These are phyloP conservation scores for Diphasiastrum complanatum DNA, from an alignment of 83 land plant species.

Conservation along the genomic window DNA sequence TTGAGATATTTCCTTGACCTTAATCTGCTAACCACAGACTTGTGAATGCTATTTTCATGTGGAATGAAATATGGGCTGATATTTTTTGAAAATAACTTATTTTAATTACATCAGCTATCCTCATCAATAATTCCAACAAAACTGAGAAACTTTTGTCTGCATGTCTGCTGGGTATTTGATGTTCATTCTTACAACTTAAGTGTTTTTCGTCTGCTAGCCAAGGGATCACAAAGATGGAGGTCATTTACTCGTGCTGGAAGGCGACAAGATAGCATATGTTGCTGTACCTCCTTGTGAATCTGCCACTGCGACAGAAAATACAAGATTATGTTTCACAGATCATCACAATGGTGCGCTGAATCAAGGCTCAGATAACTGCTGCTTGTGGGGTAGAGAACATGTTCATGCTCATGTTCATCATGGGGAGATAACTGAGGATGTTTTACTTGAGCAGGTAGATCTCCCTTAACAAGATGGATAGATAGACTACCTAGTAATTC, in stretches of 20 bases:
- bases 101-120: too few species aligned
- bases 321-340: constrained; percentile 23
- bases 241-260: constrained; percentile 23
- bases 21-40: too few species aligned
- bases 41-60: too few species aligned
- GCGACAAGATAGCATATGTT: constrained; percentile 18
- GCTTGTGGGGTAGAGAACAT: constrained; percentile 22
- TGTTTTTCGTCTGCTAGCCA: too few species aligned
- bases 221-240: constrained; percentile 21
- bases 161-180: too few species aligned
- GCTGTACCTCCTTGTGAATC: constrained; percentile 12
- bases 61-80: too few species aligned
- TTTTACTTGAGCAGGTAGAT: constrained; percentile 27
- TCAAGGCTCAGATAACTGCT: constrained; percentile 13
- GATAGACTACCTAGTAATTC: not conserved
- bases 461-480: not conserved
- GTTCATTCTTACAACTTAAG: too few species aligned
- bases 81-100: too few species aligned
- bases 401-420: constrained; percentile 38
- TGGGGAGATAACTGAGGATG: constrained; percentile 24
- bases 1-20: too few species aligned
- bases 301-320: constrained; percentile 2
- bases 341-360: constrained; percentile 15
- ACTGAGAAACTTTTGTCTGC: too few species aligned
- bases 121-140: too few species aligned